Evolutionary conservation across 371 early-diverging fungal genomes (phyloP).

Genomic region (Sporodiniella umbellata): DNA sequence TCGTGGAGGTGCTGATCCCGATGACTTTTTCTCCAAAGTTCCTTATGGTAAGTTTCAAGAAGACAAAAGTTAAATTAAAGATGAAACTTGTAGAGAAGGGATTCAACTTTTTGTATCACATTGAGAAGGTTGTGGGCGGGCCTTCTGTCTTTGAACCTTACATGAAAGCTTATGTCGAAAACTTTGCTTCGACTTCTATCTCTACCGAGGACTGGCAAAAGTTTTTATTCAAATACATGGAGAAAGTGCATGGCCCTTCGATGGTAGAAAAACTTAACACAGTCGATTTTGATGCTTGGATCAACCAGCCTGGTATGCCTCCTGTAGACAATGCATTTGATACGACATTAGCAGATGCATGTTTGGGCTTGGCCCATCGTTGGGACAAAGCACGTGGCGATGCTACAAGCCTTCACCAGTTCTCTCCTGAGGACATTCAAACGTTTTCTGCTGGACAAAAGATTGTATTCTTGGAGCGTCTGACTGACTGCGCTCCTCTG

Average conservation of each 20-base stretch:
- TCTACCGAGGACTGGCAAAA: constrained; percentile 85
- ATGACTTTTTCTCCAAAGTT: constrained; percentile 89
- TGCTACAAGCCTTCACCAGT: constrained; percentile 42
- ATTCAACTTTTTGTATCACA: constrained; percentile 87
- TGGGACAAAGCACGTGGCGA: constrained; percentile 66
- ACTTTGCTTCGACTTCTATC: constrained; percentile 86
- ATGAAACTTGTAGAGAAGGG: constrained; percentile 70
- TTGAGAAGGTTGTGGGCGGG: constrained; percentile 88
- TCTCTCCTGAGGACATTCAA: constrained; percentile 59
- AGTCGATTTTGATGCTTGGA: constrained; percentile 92
- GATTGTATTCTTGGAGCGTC: constrained; percentile 81
- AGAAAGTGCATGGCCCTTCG: constrained; percentile 55
- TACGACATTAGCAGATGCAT: constrained; percentile 73
- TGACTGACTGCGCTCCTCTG: constrained; percentile 69
- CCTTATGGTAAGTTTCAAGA: constrained; percentile 74
- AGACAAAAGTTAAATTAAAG: not conserved
- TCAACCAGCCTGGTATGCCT: constrained; percentile 85
- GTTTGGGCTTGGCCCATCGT: constrained; percentile 73
- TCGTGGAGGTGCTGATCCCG: constrained; percentile 81
- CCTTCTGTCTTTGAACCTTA: constrained; percentile 79
- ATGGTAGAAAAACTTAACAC: constrained; percentile 67
- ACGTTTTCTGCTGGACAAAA: constrained; percentile 75
- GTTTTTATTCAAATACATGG: constrained; percentile 72
- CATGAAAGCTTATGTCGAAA: constrained; percentile 77
- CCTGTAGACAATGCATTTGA: constrained; percentile 85